Conservation (phyloP, 2,329 filamentous ascomycete genomes). For the Curvularia lunata region DNA sequence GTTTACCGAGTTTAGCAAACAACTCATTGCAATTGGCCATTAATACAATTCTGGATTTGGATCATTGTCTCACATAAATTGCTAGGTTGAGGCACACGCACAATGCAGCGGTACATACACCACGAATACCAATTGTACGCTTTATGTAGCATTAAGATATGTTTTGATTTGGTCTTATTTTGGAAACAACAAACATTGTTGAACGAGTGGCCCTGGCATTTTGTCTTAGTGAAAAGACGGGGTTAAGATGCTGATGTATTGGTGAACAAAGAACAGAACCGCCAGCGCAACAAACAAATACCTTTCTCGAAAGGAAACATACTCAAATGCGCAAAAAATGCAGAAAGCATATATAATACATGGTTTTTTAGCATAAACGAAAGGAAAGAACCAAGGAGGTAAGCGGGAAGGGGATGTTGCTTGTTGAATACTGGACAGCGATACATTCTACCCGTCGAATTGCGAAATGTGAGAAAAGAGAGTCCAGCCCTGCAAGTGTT, state of each 20-base stretch:
- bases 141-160: background rate
- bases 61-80: background rate
- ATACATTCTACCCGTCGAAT: background rate
- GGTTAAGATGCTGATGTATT: constrained; percentile 1
- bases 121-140: background rate
- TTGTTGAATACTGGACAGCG: background rate
- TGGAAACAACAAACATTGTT: background rate
- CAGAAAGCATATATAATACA: background rate
- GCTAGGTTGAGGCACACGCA: background rate
- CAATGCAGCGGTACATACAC: background rate
- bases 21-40: too few relatives aligned
- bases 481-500: background rate
- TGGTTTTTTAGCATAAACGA: background rate
- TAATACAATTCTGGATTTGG: too few relatives aligned
- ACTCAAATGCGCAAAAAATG: background rate
- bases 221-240: constrained; percentile 11
- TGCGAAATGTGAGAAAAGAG: background rate
- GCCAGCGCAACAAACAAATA: background rate
- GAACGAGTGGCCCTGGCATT: constrained; percentile 31
- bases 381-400: background rate
- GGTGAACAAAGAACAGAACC: background rate
- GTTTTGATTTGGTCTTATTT: background rate
- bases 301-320: background rate
- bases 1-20: too few relatives aligned
- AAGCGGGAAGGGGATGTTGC: background rate